Conservation (phyloP, 257 asterid genomes). For the Catharanthus roseus region DNA sequence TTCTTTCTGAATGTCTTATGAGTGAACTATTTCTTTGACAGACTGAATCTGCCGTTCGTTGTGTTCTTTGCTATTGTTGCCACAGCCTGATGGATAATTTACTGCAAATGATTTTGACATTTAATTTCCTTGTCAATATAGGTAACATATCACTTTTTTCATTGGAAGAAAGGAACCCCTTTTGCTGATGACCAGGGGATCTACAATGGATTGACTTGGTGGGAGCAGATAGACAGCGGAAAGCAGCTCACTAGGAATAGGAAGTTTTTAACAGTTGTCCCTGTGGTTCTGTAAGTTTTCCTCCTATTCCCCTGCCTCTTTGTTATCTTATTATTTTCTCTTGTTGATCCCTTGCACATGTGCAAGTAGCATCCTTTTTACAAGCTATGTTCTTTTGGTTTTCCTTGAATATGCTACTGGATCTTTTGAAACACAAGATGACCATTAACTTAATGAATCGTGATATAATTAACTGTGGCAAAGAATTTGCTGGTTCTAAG, state of each 20-base stretch:
- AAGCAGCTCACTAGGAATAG: conserved; percentile 91
- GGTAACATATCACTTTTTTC: conserved; percentile 87
- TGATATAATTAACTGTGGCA: background rate
- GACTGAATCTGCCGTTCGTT: background rate
- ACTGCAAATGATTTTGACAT: conserved; percentile 13
- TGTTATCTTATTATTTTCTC: background rate
- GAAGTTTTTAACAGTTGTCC: conserved; percentile 84
- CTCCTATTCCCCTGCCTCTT: conserved; percentile 1
- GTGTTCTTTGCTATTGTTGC: background rate
- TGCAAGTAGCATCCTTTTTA: background rate
- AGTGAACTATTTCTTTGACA: background rate
- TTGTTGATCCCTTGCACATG: background rate
- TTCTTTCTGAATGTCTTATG: background rate
- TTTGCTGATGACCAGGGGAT: conserved; percentile 95
- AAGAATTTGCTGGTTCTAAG: background rate
- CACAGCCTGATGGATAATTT: background rate
- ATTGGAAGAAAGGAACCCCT: conserved; percentile 94
- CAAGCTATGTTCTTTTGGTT: background rate
- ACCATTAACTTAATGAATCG: background rate
- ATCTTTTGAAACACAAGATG: background rate
- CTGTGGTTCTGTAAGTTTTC: conserved; percentile 78
- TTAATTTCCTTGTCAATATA: conserved; percentile 23
- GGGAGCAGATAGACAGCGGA: conserved; percentile 93
- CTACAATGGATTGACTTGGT: conserved; percentile 82
- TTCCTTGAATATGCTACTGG: background rate